Base-by-base conservation (phyloP, 495 filamentous ascomycete genomes). In the Aspergillus affinis region DNA sequence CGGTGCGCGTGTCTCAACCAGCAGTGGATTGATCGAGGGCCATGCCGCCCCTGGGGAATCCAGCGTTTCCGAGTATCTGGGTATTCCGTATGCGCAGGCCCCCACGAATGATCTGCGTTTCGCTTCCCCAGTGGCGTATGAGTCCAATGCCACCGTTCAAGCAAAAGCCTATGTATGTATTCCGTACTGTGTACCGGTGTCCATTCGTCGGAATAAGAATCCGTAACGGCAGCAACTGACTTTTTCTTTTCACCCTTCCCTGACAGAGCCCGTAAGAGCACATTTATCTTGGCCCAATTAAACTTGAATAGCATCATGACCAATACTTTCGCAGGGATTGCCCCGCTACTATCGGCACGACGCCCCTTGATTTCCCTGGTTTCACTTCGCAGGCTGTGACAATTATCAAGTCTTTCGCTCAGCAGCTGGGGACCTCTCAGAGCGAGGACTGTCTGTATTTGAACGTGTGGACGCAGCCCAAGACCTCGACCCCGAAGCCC, bases 401-500 rank as follows among this genome's bases (percentile, higher is more conserved):
- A n/a, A 67, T 78, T 26, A 52, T 74, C 13, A 61, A 63, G 17
- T 46, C 61, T 9, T 76, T 77, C 47, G 60, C 62, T 3, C 63
- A 45, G 21, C 59, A 60, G 30, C 36, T n/a, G 21, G 65, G 48
- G 48, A 68, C 52, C 19, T 23, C 65, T 9, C 63, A 71, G 50
- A 69, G 67, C 58, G 78, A 81, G 60, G 79, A 81, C 59, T 82
- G 79, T 51, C 68, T 82, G 55, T 72, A 69, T 27, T 59, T 82
- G 49, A 81, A 82, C 59, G 63, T 82, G 18, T 82, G 77, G 76
- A 68, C 75, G 4, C 73, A 70, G 52, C 59, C 64, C 18, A 36
- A 52, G 17, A 55, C 41, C 4, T 49, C 51, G 10, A 57, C 56
- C 29, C 55, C 55, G 45, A 74, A 74, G 57, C 71, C 75, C 10